Evolutionary conservation across 23 red algal species (phyloP).

Genomic region (Gracilaria caudata): DNA sequence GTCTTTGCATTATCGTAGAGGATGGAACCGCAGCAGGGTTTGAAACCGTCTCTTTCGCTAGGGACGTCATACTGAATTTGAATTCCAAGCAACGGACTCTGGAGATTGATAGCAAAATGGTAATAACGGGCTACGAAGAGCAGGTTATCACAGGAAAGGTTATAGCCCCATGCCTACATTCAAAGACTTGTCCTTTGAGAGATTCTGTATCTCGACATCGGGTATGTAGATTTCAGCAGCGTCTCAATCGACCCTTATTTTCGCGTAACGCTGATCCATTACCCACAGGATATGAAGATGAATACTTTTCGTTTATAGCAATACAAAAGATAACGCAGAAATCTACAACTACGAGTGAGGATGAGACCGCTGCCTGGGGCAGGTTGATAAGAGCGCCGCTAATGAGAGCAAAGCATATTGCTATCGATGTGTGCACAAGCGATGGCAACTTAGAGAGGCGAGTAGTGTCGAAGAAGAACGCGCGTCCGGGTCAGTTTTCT

Average conservation of each 20-base stretch:
- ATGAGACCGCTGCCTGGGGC: constrained; percentile 44
- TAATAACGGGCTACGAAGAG: neutral
- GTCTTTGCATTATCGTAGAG: constrained; percentile 55
- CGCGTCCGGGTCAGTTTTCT: constrained; percentile 26
- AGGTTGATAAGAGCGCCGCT: constrained; percentile 58
- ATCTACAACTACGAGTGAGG: neutral
- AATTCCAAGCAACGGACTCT: neutral
- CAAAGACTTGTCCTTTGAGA: constrained; percentile 53
- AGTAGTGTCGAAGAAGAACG: constrained; percentile 48
- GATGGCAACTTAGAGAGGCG: constrained; percentile 53
- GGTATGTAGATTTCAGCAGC: constrained; percentile 64
- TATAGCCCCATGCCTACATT: constrained; percentile 69
- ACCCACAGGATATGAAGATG: constrained; percentile 57
- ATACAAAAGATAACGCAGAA: constrained; percentile 31
- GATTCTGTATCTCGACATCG: constrained; percentile 57
- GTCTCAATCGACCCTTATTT: constrained; percentile 59
- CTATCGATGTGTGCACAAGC: constrained; percentile 53
- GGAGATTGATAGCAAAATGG: neutral
- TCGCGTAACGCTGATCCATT: constrained; percentile 32
- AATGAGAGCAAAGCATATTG: constrained; percentile 50
- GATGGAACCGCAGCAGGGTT: constrained; percentile 72
- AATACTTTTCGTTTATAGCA: constrained; percentile 63
- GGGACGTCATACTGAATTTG: constrained; percentile 33
- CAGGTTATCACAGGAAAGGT: neutral
- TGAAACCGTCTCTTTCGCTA: constrained; percentile 53